Conservation (phyloP, 1,284 basidiomycete genomes). For the Rhodotorula sp. region DNA sequence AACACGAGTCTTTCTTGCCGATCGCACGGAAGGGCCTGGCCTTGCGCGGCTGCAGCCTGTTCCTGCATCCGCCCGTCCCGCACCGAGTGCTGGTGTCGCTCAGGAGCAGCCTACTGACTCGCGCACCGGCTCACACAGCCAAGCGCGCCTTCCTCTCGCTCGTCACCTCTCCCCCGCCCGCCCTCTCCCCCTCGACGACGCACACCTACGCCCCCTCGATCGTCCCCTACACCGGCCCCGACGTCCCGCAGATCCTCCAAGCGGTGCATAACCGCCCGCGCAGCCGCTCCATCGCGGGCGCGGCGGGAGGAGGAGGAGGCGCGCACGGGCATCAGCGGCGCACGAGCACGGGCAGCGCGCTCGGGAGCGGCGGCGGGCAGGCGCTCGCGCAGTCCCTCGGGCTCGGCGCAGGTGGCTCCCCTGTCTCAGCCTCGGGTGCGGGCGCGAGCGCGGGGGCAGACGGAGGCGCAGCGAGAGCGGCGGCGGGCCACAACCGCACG, state of each 20-base stretch:
- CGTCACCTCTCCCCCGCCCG: conserved; percentile 75
- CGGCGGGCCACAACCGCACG: not conserved
- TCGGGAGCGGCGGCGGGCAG: not conserved
- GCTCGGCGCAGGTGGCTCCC: not conserved
- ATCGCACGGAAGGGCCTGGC: too few species aligned
- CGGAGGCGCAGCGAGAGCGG: not conserved
- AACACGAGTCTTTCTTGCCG: too few species aligned
- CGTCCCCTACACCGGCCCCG: conserved; percentile 89
- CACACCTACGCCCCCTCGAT: conserved; percentile 58
- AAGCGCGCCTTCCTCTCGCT: conserved; percentile 93
- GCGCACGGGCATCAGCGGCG: not conserved
- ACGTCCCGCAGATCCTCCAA: conserved; percentile 85
- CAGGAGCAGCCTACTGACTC: not conserved
- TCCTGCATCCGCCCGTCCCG: too few species aligned
- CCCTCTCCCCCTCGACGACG: conserved; percentile 58
- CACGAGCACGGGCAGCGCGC: not conserved
- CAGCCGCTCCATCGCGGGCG: conserved; percentile 36
- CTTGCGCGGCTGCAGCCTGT: too few species aligned
- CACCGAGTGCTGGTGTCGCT: not conserved
- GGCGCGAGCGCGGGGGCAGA: too few species aligned
- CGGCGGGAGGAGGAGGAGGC: not conserved
- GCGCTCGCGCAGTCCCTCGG: not conserved
- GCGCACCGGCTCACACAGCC: conserved; percentile 55
- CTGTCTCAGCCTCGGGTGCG: not conserved
- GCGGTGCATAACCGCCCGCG: conserved; percentile 66